Base-by-base conservation (phyloP, 345 rosid genomes). In the Ceriops decandra region DNA sequence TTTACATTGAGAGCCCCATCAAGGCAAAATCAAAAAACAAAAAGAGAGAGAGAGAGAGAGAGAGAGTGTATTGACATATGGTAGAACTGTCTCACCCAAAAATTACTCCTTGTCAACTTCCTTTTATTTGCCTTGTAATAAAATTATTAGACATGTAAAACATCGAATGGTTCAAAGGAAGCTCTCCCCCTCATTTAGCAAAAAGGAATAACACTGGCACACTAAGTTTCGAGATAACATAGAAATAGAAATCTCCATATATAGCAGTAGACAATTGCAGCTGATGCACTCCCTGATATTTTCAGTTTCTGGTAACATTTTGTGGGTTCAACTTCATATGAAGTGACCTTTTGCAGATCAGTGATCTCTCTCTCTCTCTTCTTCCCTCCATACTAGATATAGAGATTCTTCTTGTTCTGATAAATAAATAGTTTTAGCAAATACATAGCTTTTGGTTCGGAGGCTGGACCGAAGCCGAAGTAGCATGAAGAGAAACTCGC, bases 201-300 rank as follows among this genome's bases (percentile, higher is more conserved):
- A 59, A 67, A 66, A 70, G 72, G 22, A 72, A 63, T 64, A 52
- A 21, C 57, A 53, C 68, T 80, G 71, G 31, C 76, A 63, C 33
- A 54, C 69, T 49, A 38, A 57, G 67, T 73, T 72, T 71, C 65
- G 63, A 56, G 64, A 67, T 57, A 61, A 63, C 70, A 58, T 62
- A 24, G 26, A 52, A n/a, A 24, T 72, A 72, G 80, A 57, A 78
- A 62, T 63, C 38, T 62, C 66, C 82, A 62, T 59, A 68, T 68
- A 72, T 69, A 62, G 82, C 53, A 77, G 8, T 65, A 42, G 67
- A 68, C 68, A 77, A 32, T 58, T 62, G 58, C 77, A 66, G 80
- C 64, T 61, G 30, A 67, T 42, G 63, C 59, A 58, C 46, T 11
- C 59, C 33, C 28, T 31, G 42, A 57, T 15, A 54, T 70, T 54